These are phyloP conservation scores for Aspergillus caelatus DNA, from an alignment of 2,329 filamentous ascomycete species.

Conservation along the genomic window DNA sequence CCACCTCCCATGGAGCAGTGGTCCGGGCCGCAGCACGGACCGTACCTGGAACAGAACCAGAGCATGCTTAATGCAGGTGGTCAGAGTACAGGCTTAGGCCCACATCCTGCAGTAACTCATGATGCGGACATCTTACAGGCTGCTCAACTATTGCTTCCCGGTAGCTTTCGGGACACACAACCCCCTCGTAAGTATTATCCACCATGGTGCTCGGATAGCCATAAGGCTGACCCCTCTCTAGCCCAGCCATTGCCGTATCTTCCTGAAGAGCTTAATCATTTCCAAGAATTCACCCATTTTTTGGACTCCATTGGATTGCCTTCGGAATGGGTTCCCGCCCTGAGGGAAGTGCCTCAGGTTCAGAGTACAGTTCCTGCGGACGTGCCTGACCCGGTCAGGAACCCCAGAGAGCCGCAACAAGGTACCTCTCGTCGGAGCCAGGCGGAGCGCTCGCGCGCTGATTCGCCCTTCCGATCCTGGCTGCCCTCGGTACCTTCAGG, in stretches of 20 bases:
- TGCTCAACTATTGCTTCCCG: constrained; percentile 36
- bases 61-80: constrained; percentile 23
- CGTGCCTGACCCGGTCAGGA: constrained; percentile 21
- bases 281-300: constrained; percentile 41
- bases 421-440: constrained; percentile 21
- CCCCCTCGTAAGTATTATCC: constrained; percentile 8
- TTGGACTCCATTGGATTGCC: constrained; percentile 39
- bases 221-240: constrained; percentile 12
- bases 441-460: constrained; percentile 29
- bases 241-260: constrained; percentile 33
- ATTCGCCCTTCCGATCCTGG: constrained; percentile 39
- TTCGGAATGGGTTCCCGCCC: constrained; percentile 35
- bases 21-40: constrained; percentile 27
- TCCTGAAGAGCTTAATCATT: constrained; percentile 37
- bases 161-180: constrained; percentile 29
- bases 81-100: constrained; percentile 17
- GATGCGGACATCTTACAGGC: constrained; percentile 44
- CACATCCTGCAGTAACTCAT: constrained; percentile 29
- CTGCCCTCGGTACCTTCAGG: constrained; percentile 34
- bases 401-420: constrained; percentile 25
- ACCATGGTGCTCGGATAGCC: neutral
- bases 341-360: constrained; percentile 29
- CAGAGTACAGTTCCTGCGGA: constrained; percentile 28
- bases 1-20: constrained; percentile 30
- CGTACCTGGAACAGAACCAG: constrained; percentile 31